Base-by-base conservation (phyloP, 768 basidiomycete species). In the Agrocybe chaxingu region DNA sequence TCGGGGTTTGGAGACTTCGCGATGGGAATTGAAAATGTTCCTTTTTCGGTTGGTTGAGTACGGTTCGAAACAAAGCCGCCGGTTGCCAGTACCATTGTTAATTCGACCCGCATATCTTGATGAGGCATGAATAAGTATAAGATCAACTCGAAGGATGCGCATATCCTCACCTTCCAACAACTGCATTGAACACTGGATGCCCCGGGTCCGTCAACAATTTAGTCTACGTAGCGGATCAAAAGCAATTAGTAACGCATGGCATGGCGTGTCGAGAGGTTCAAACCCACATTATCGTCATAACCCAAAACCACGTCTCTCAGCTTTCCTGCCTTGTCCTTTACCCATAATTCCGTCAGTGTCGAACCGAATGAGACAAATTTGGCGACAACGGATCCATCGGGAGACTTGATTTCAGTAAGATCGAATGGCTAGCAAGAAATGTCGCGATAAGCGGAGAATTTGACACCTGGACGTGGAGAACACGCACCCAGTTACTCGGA, bases 281-380 rank as follows among this genome's bases (percentile, higher is more conserved):
- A 55, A 66, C 67, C 50, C 43, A 76, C 76, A 48, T 75, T 77
- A 55, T 82, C 75, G 54, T 82, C 80, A 54, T 80, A 83, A 1
- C 81, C 81, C 1, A 82, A 66, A n/a, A 82, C 66, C 8, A 84
- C 72, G 60, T 83, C 80, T 42, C 76, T 66, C 4, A 67, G 51
- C n/a, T 68, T 68, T 3, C 77, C 76, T 47, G 66, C 54, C 61
- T 70, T 78, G 59, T 81, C 80, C 51, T 77, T 76, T 2, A 80
- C 78, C 76, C 75, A 78, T 3, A 83, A 62, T 52, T 80, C 74
- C 2, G 79, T 79, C 60, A 82, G 55, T 1, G 78, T 81, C 24
- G 81, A 76, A 4, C 82, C 81, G 48, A 79, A 70, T 2, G 76
- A 74, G 10, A 83, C 77, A 52, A 83, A 81, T 45, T 75, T 80